Conservation (phyloP, 2,329 filamentous ascomycete genomes). For the Blumeria graminis region DNA sequence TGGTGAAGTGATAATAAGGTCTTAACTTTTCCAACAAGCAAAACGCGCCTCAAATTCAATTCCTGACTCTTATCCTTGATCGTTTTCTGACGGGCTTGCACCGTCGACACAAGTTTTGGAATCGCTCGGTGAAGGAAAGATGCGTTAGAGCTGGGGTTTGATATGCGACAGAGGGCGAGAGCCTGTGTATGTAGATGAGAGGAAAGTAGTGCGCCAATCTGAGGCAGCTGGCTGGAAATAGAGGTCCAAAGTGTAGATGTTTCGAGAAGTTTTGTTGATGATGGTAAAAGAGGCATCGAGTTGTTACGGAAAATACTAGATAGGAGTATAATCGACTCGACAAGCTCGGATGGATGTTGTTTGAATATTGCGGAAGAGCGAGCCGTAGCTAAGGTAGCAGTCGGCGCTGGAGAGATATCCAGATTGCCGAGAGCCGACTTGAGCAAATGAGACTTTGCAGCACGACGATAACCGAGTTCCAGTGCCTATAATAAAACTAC, state of each 20-base stretch:
- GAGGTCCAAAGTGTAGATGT: conserved; percentile 24
- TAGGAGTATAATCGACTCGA: conserved; percentile 30
- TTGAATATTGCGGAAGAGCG: conserved; percentile 3
- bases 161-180: conserved; percentile 23
- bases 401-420: conserved; percentile 13
- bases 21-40: conserved; percentile 15
- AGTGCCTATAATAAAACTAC: conserved; percentile 20
- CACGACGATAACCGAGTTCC: conserved; percentile 22
- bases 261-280: conserved; percentile 22
- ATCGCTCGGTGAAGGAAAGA: conserved; percentile 34
- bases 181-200: conserved; percentile 25
- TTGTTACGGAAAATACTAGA: conserved; percentile 16
- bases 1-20: conserved; percentile 9
- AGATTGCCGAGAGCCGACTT: conserved; percentile 24
- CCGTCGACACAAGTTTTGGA: conserved; percentile 21
- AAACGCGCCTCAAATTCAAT: conserved; percentile 16
- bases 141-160: conserved; percentile 22
- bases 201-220: conserved; percentile 24
- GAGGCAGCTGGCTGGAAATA: conserved; percentile 24
- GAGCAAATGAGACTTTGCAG: conserved; percentile 27
- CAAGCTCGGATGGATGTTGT: conserved; percentile 20
- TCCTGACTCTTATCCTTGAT: conserved; percentile 21
- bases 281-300: conserved; percentile 10
- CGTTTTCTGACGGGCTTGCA: conserved; percentile 16
- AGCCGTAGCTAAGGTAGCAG: conserved; percentile 7